A percentile compares a stretch with the other conserved stretches of the same genome.
These are phyloP conservation scores for Cercospora sesami DNA, from an alignment of 2,329 filamentous ascomycete genomes.

Conservation along the genomic window DNA sequence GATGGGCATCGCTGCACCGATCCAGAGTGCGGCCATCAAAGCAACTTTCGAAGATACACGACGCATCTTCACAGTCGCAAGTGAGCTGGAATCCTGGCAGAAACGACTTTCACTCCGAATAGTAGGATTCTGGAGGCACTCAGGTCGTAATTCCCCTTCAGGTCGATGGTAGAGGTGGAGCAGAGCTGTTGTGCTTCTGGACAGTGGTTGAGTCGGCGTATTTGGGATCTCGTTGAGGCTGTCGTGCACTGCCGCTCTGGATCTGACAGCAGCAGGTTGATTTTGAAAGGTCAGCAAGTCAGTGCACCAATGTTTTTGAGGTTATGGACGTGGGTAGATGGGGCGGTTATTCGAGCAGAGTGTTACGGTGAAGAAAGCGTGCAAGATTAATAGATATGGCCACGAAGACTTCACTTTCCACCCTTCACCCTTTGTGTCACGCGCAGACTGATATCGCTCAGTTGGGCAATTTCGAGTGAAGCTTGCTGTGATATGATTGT, in stretches of 20 bases:
- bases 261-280: too few relatives aligned
- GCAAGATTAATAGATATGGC: neutral
- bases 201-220: neutral
- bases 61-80: neutral
- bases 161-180: neutral
- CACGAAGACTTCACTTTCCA: neutral
- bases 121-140: too few relatives aligned
- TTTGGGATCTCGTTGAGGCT: neutral
- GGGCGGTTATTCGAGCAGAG: neutral
- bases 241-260: too few relatives aligned
- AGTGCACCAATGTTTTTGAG: too few relatives aligned
- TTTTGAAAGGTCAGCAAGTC: too few relatives aligned
- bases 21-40: neutral
- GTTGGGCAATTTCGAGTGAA: too few relatives aligned
- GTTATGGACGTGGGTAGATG: neutral
- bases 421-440: neutral
- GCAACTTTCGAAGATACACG: neutral
- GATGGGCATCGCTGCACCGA: neutral
- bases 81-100: too few relatives aligned
- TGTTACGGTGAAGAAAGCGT: neutral
- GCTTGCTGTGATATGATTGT: too few relatives aligned
- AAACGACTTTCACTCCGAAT: too few relatives aligned
- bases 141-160: too few relatives aligned
- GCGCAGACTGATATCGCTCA: too few relatives aligned
- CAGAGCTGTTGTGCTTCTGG: neutral